Conservation (phyloP, 139 green algal species). For the Chlamydomonas sp. region DNA sequence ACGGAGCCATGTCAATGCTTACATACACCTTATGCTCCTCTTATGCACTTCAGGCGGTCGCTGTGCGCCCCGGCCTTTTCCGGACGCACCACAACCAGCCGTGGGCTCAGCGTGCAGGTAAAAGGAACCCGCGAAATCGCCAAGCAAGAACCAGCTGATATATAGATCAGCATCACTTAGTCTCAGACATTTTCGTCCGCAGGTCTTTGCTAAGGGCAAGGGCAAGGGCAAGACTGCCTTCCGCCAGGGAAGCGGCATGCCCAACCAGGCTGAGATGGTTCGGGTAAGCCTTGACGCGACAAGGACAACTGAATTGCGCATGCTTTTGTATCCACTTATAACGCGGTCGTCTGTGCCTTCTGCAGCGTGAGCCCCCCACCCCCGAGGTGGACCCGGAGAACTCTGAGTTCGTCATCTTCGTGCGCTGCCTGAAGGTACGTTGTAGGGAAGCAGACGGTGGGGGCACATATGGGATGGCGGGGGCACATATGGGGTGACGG, state of each 20-base stretch:
- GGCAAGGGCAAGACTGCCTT: constrained; percentile 45
- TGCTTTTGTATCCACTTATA: too few species aligned
- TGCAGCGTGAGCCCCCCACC: constrained; percentile 49
- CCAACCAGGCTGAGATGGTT: constrained; percentile 23
- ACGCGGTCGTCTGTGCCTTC: too few species aligned
- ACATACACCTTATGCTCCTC: background rate
- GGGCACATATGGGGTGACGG: too few species aligned
- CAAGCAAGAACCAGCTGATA: background rate
- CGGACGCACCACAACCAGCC: too few species aligned
- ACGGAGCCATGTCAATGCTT: background rate
- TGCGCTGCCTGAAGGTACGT: constrained; percentile 54
- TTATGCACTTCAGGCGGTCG: background rate
- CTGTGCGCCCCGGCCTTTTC: too few species aligned
- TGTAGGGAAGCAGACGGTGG: background rate
- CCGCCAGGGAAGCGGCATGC: constrained; percentile 15
- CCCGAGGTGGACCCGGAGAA: constrained; percentile 82
- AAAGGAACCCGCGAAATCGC: too few species aligned
- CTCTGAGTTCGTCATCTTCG: constrained; percentile 83
- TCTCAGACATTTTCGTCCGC: background rate
- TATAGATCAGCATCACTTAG: background rate
- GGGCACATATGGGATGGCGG: background rate
- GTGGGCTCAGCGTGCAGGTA: too few species aligned
- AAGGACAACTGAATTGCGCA: too few species aligned
- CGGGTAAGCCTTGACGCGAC: background rate
- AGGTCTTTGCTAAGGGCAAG: constrained; percentile 60